Base-by-base conservation (phyloP, 2,329 filamentous ascomycete species). In the Blumeria hordei region DNA sequence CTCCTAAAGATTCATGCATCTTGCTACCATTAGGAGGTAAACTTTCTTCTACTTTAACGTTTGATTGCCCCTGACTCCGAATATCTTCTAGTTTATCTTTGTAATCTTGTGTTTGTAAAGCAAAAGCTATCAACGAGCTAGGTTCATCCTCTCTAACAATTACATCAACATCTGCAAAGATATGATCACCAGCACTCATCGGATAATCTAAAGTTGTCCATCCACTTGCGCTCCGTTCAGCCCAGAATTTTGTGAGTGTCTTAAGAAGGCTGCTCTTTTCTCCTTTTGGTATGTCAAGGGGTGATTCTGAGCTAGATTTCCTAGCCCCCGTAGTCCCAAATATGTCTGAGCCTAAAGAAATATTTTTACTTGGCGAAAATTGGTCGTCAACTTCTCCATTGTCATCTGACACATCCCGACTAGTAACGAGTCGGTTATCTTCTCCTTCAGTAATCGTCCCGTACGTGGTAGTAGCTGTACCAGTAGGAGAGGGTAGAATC, bases 81-180 rank as follows among this genome's bases (percentile, higher is more conserved):
- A 86, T 85, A 7, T 76, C 74, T 18, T 77, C 73, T 16, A 95
- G 72, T 67, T 94, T 95, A 44, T 74, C 75, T 58, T 82, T 77
- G 66, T 98, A 98, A 64, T 95, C 88, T 55, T 83, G 77, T 12
- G 85, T 94, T 60, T 83, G 87, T 18, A 98, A 72, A 0, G 90
- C 88, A 64, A 98, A 85, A 0, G 93, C 92, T 63, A 98, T 92
- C 43, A 98, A 76, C 1, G 92, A 96, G 63, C 88, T 95, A 2
- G 92, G 92, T 68, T 98, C 92, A 66, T 98, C 92, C 67, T 98
- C 92, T 41, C 92, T 81, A 39, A 98, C 88, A 61, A 98, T 94
- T 59, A 98, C 88, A 66, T 98, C 87, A 8, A 88, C 94, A 68
- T 98, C 88, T 55, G 88, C 85, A 69, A 96, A 96, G 51, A 98